Conservation (phyloP, 2,329 filamentous ascomycete genomes). For the Cercospora berteroae region DNA sequence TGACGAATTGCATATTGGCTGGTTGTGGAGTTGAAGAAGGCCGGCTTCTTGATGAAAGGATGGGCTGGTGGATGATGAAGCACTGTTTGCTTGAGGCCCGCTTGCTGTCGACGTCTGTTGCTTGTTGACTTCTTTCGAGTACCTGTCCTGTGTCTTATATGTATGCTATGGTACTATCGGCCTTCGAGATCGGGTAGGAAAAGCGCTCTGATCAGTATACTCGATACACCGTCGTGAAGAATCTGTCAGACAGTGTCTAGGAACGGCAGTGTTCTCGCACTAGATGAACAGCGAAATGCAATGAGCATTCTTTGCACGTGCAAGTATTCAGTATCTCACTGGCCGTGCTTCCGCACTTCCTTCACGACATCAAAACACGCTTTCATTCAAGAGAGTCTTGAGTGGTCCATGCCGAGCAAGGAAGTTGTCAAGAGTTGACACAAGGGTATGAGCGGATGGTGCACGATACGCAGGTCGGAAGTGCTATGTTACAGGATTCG, state of each 20-base stretch:
- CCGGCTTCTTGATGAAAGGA: background rate
- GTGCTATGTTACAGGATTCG: background rate
- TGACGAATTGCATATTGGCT: background rate
- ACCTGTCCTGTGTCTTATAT: background rate
- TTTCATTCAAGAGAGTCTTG: background rate
- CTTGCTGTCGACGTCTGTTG: background rate
- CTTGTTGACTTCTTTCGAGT: background rate
- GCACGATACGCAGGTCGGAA: background rate
- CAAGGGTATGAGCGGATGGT: background rate
- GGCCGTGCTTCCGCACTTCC: background rate
- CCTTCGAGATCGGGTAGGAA: background rate
- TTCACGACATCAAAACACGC: background rate
- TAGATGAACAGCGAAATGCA: background rate
- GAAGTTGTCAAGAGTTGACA: background rate
- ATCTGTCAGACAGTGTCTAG: background rate
- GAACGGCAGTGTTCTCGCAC: background rate
- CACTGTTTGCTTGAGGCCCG: background rate
- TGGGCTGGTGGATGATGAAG: background rate
- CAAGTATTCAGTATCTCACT: background rate
- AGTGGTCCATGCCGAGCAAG: background rate
- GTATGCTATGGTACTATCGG: background rate
- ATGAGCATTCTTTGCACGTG: background rate
- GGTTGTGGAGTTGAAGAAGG: background rate
- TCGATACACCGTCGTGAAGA: background rate
- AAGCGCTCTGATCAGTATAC: background rate